Evolutionary conservation across 1,284 basidiomycete species (phyloP).

Genomic region (Porogramme epimiltina): DNA sequence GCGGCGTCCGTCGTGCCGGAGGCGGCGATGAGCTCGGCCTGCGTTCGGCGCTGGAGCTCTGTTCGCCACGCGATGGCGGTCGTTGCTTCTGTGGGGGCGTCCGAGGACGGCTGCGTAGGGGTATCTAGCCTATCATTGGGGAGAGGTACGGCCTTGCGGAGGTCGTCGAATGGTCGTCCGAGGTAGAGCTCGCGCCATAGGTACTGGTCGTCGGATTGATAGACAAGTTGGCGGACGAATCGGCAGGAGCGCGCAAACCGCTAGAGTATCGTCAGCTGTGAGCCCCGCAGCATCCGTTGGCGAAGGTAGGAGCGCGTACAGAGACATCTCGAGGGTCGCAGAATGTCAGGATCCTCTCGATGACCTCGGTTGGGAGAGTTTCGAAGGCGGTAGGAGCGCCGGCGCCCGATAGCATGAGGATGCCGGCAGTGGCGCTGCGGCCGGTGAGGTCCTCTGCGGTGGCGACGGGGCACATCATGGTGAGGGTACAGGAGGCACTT

Average conservation of each 20-base stretch:
- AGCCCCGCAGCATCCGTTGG: neutral
- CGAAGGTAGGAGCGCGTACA: constrained; percentile 16
- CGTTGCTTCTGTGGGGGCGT: neutral
- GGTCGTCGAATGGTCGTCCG: constrained; percentile 58
- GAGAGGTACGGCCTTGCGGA: constrained; percentile 34
- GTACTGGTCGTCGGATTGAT: constrained; percentile 50
- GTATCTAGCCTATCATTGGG: neutral
- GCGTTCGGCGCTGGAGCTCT: constrained; percentile 34
- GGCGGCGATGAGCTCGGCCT: constrained; percentile 29
- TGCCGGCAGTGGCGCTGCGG: too few species aligned
- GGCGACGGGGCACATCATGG: too few species aligned
- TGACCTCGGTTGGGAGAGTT: constrained; percentile 53
- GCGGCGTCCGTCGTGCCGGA: constrained; percentile 28
- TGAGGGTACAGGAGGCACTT: too few species aligned
- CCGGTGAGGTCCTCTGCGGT: too few species aligned
- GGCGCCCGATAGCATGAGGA: too few species aligned
- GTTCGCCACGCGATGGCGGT: constrained; percentile 27
- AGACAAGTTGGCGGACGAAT: constrained; percentile 47
- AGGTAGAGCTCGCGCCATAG: constrained; percentile 69
- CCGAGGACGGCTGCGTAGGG: neutral
- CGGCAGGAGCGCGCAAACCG: constrained; percentile 56
- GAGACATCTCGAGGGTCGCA: constrained; percentile 57
- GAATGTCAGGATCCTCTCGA: constrained; percentile 54
- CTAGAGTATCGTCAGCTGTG: constrained; percentile 6
- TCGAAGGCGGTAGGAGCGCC: too few species aligned